Conservation (phyloP, 352 stramenopile genomes). For the Phytophthora pluvialis region DNA sequence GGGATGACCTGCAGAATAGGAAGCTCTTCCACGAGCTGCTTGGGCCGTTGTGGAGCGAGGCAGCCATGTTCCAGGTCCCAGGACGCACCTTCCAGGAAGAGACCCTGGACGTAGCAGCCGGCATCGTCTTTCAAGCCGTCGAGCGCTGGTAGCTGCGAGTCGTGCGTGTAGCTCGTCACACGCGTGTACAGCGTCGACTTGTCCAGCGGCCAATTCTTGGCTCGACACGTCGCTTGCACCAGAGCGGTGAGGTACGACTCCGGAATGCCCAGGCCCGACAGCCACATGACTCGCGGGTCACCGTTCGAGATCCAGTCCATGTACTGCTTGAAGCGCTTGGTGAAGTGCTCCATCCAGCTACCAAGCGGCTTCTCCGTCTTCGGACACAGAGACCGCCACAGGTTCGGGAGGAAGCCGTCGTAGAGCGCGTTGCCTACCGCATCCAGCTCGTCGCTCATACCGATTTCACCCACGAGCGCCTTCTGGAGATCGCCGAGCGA, state of each 20-base stretch:
- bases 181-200: slow-evolving; percentile 95
- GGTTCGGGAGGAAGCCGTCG: slow-evolving; percentile 93
- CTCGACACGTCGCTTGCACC: slow-evolving; percentile 94
- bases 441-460: slow-evolving; percentile 96
- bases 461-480: slow-evolving; percentile 94
- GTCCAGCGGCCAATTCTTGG: slow-evolving; percentile 95
- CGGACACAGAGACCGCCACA: slow-evolving; percentile 91
- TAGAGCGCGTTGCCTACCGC: slow-evolving; percentile 92
- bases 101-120: slow-evolving; percentile 92
- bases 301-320: slow-evolving; percentile 90
- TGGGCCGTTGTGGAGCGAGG: slow-evolving; percentile 90
- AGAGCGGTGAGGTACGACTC: slow-evolving; percentile 96
- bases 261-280: slow-evolving; percentile 94
- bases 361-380: slow-evolving; percentile 96
- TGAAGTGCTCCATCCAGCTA: slow-evolving; percentile 96
- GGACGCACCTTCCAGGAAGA: slow-evolving; percentile 94
- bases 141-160: slow-evolving; percentile 56
- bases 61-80: slow-evolving; percentile 88
- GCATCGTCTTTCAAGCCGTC: slow-evolving; percentile 64
- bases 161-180: slow-evolving; percentile 86
- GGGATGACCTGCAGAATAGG: slow-evolving; percentile 96
- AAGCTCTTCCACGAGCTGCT: slow-evolving; percentile 95
- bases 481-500: slow-evolving; percentile 93
- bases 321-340: slow-evolving; percentile 89
- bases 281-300: slow-evolving; percentile 94